Percentiles rank a stretch among this genome's conserved stretches.
Evolutionary conservation across 108 stramenopile genomes (phyloP).

Genomic region (Skeletonema costatum): DNA sequence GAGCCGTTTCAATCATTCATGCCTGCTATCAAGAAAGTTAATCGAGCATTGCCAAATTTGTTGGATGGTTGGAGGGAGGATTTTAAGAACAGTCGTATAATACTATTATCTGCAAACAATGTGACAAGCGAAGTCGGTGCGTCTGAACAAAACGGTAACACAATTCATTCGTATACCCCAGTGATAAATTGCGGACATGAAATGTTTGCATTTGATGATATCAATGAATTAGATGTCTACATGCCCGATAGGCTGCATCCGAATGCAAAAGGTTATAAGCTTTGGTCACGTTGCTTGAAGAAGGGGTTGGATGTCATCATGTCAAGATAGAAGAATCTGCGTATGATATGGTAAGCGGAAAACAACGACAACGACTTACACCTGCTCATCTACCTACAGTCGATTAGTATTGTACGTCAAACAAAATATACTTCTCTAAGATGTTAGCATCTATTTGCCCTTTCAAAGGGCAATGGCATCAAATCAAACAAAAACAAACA

Average conservation of each 20-base stretch:
- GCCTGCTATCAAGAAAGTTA: slow-evolving; percentile 48
- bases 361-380: not conserved
- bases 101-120: slow-evolving; percentile 24
- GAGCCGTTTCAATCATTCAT: slow-evolving; percentile 43
- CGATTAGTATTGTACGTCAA: too few species aligned
- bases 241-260: slow-evolving; percentile 59
- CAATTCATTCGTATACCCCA: not conserved
- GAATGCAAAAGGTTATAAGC: slow-evolving; percentile 41
- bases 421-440: too few species aligned
- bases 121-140: not conserved
- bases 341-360: not conserved
- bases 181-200: slow-evolving; percentile 26
- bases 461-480: not conserved
- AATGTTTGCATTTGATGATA: slow-evolving; percentile 31
- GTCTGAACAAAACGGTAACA: not conserved
- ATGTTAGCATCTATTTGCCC: too few species aligned
- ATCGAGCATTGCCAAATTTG: slow-evolving; percentile 28
- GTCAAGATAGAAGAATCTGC: not conserved
- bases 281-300: slow-evolving; percentile 41
- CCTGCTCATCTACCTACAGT: not conserved
- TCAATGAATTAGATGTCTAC: slow-evolving; percentile 22
- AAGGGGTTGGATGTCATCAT: slow-evolving; percentile 31
- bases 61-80: slow-evolving; percentile 36
- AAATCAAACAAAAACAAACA: not conserved
- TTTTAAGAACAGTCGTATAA: slow-evolving; percentile 27